Percentiles rank a stretch among this genome's conserved stretches.
phyloP scores from a whole-genome alignment of 371 early-diverging fungal genomes.

The Racocetra persica region DNA sequence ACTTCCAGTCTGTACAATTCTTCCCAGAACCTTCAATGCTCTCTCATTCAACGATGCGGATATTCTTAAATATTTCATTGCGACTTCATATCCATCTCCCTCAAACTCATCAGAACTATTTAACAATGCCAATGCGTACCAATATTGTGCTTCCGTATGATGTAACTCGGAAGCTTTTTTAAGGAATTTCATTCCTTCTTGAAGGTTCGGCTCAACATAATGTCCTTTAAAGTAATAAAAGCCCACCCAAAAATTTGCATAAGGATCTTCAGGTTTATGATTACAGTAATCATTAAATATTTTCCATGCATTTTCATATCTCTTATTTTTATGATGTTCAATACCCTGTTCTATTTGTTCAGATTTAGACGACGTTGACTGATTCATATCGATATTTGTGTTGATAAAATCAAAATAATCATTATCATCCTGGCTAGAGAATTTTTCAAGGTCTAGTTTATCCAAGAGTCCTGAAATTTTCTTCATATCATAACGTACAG shows the following conservation, averaged over 20 bases:
- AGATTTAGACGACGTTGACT: not conserved
- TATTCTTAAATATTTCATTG: not conserved
- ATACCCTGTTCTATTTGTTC: not conserved
- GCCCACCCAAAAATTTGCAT: conserved; percentile 23
- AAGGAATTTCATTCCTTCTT: not conserved
- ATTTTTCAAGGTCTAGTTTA: not conserved
- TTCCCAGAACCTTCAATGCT: conserved; percentile 6
- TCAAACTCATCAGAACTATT: not conserved
- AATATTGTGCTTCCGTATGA: conserved; percentile 19
- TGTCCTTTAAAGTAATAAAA: conserved; percentile 18
- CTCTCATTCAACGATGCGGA: not conserved
- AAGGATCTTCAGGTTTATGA: not conserved
- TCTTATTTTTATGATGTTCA: not conserved
- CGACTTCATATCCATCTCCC: not conserved
- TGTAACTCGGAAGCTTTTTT: not conserved
- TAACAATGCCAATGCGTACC: not conserved
- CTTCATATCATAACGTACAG: not conserved
- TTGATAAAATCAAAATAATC: not conserved
- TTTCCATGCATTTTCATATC: conserved; percentile 10
- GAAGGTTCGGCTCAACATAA: not conserved
- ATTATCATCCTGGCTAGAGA: too few species aligned
- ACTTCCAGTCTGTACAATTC: not conserved
- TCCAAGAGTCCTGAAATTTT: not conserved
- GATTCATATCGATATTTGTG: too few species aligned
- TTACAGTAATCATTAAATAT: not conserved